Percentiles rank a stretch among this genome's conserved stretches.
Conservation (phyloP, 208 protist genomes). For the Leishmania tropica region DNA sequence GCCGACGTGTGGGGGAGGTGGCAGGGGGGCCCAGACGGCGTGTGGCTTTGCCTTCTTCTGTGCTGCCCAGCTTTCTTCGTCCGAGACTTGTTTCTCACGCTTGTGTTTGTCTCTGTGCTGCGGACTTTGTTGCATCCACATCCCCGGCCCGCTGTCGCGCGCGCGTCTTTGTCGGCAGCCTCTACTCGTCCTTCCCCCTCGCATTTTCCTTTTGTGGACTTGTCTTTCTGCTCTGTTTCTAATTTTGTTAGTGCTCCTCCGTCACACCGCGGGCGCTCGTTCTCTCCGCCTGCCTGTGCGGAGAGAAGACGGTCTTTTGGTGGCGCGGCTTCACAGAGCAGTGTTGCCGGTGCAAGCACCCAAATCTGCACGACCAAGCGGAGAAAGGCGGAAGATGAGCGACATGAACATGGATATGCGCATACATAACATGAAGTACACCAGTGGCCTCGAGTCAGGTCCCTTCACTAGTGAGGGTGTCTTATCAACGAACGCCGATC, state of each 20-base stretch:
- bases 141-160: background rate
- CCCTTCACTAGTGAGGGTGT: conserved; percentile 15
- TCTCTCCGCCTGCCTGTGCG: background rate
- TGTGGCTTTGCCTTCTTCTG: background rate
- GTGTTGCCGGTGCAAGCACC: background rate
- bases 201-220: conserved; percentile 15
- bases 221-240: background rate
- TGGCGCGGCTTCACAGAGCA: background rate
- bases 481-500: conserved; percentile 27
- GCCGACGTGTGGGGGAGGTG: background rate
- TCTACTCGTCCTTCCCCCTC: background rate
- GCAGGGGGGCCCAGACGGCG: background rate
- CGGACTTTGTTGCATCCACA: background rate
- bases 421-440: conserved; percentile 9
- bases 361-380: too few relatives aligned
- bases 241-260: background rate
- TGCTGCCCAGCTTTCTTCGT: background rate
- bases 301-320: background rate
- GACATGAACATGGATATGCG: conserved; percentile 6
- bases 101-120: background rate
- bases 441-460: background rate
- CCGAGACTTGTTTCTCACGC: background rate
- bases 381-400: background rate
- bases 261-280: background rate
- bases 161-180: background rate